Percentiles rank a stretch among this genome's conserved stretches.
phyloP scores from a whole-genome alignment of 192 early-diverging fungal species.

The Rhizophlyctis rosea region DNA sequence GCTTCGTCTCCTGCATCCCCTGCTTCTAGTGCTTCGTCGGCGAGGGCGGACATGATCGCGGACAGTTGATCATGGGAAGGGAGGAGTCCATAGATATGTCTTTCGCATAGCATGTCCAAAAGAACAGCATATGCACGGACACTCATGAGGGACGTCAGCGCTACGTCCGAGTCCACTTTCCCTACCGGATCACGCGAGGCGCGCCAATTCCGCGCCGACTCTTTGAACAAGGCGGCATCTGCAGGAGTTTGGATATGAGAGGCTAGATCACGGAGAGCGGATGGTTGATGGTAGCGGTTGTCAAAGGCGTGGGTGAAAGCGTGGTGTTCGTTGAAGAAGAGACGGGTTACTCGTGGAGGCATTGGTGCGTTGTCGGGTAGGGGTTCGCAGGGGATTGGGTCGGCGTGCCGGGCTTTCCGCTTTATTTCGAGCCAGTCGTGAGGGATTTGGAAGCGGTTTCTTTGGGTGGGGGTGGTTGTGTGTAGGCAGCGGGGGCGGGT shows the following conservation, averaged over 20 bases:
- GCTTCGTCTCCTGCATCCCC: background rate
- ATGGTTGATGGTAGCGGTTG: background rate
- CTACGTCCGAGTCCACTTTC: constrained; percentile 5
- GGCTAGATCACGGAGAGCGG: constrained; percentile 13
- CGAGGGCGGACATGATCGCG: constrained; percentile 8
- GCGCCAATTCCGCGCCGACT: constrained; percentile 15
- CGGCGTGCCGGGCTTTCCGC: too few relatives aligned
- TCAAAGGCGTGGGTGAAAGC: constrained; percentile 5
- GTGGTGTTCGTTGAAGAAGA: background rate
- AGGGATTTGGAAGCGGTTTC: too few relatives aligned
- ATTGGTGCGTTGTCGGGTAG: too few relatives aligned
- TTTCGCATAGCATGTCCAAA: constrained; percentile 29
- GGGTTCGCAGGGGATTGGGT: too few relatives aligned
- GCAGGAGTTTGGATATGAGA: constrained; percentile 8
- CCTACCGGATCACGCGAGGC: background rate
- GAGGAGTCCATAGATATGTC: constrained; percentile 12
- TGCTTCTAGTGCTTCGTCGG: background rate
- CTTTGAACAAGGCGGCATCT: constrained; percentile 20
- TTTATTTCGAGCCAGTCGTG: too few relatives aligned
- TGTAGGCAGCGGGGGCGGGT: too few relatives aligned
- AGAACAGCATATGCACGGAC: constrained; percentile 11
- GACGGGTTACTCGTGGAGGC: constrained; percentile 1
- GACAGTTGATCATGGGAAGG: constrained; percentile 7
- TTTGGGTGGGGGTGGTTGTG: too few relatives aligned
- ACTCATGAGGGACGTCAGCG: constrained; percentile 13